Percentiles rank a stretch among this genome's conserved stretches.
Conservation (phyloP, 1,284 basidiomycete genomes). For the Microbotryum lychnidis-dioicae region DNA sequence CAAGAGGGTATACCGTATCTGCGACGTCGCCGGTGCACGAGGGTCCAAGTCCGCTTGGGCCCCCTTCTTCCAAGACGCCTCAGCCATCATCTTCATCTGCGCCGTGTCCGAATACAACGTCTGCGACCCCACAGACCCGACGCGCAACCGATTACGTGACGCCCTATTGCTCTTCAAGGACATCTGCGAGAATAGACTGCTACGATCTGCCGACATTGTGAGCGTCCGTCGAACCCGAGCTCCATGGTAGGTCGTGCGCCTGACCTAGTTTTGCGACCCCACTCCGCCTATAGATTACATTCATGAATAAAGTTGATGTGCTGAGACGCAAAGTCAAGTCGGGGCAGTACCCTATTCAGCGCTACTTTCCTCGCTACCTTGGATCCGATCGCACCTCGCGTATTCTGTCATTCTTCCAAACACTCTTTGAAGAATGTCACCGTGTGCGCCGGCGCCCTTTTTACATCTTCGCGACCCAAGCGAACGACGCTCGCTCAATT, state of each 20-base stretch:
- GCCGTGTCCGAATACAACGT: slow-evolving; percentile 4
- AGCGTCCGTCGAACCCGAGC: no score
- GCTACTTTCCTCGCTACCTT: slow-evolving; percentile 1
- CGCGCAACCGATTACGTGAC: slow-evolving; percentile 6
- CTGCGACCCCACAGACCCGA: neutral
- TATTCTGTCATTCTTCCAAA: slow-evolving; percentile 1
- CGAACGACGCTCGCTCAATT: neutral
- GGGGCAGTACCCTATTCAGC: slow-evolving; percentile 2
- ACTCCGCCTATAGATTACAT: neutral
- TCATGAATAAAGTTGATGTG: slow-evolving; percentile 9
- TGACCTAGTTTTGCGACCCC: no score
- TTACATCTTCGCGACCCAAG: slow-evolving; percentile 10
- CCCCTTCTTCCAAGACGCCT: slow-evolving; percentile 8
- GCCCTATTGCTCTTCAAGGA: slow-evolving; percentile 10
- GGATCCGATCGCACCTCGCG: neutral
- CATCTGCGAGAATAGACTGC: neutral
- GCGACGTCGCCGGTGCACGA: slow-evolving; percentile 10
- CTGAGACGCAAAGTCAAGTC: slow-evolving; percentile 2
- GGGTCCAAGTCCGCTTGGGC: slow-evolving; percentile 13
- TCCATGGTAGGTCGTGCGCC: no score
- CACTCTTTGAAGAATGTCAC: neutral
- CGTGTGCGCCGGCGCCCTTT: neutral
- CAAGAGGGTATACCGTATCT: slow-evolving; percentile 1
- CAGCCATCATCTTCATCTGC: slow-evolving; percentile 10
- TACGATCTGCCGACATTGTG: no score